These are phyloP conservation scores for Apiospora phragmitis DNA, from an alignment of 2,329 filamentous ascomycete genomes.

Conservation along the genomic window DNA sequence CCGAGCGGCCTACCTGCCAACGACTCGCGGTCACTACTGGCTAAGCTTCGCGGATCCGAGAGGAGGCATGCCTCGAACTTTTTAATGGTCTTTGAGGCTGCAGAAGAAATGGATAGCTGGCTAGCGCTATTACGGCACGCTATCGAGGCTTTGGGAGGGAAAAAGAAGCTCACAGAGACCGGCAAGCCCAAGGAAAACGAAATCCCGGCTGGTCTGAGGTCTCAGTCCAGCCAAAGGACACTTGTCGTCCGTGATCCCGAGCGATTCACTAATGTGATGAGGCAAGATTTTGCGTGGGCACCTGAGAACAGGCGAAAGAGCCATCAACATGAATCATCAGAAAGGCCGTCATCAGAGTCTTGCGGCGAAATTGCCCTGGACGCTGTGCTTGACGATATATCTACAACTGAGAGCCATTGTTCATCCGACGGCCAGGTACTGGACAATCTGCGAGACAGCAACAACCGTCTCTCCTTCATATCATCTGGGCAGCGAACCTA, in stretches of 20 bases:
- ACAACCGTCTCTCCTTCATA: slow-evolving; percentile 57
- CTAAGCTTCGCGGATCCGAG: slow-evolving; percentile 59
- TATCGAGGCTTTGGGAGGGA: slow-evolving; percentile 70
- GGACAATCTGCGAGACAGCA: slow-evolving; percentile 53
- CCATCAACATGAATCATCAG: slow-evolving; percentile 6
- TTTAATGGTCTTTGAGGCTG: slow-evolving; percentile 70
- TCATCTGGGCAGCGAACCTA: slow-evolving; percentile 63
- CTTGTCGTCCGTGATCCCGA: slow-evolving; percentile 48
- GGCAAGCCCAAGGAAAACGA: slow-evolving; percentile 50
- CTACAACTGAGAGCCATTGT: slow-evolving; percentile 55
- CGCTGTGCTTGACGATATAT: slow-evolving; percentile 53
- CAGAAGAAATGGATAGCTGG: slow-evolving; percentile 77
- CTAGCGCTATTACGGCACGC: slow-evolving; percentile 66
- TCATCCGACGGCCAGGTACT: slow-evolving; percentile 61
- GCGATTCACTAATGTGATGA: slow-evolving; percentile 44
- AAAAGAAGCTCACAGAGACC: slow-evolving; percentile 61
- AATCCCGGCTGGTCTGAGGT: slow-evolving; percentile 32
- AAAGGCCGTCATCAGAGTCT: slow-evolving; percentile 11
- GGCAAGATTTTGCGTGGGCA: slow-evolving; percentile 38
- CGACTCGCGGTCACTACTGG: slow-evolving; percentile 63
- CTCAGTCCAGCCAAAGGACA: slow-evolving; percentile 46
- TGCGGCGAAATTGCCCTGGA: slow-evolving; percentile 35
- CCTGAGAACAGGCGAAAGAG: slow-evolving; percentile 21
- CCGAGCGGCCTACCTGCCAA: slow-evolving; percentile 51
- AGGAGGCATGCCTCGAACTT: slow-evolving; percentile 63